A percentile compares a stretch with the other conserved stretches of the same genome.
These are phyloP conservation scores for Hypoxylon sp. DNA, from an alignment of 2,329 filamentous ascomycete genomes.

Conservation along the genomic window DNA sequence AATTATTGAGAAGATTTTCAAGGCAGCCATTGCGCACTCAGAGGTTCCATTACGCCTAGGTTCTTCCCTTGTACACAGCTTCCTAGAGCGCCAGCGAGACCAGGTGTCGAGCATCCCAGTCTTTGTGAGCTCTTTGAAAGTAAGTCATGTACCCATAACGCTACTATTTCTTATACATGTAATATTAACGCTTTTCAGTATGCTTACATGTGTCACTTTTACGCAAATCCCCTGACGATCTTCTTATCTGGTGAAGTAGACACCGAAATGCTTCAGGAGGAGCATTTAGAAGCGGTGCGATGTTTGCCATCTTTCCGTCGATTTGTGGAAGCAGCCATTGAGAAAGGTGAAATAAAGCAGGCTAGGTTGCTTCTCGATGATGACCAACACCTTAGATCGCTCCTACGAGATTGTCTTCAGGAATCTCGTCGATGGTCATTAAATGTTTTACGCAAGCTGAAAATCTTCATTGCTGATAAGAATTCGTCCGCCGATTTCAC, in stretches of 20 bases:
- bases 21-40: constrained; percentile 71
- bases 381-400: constrained; percentile 66
- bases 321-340: constrained; percentile 65
- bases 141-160: constrained; percentile 52
- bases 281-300: constrained; percentile 77
- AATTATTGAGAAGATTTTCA: constrained; percentile 81
- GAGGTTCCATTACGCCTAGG: constrained; percentile 74
- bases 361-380: constrained; percentile 72
- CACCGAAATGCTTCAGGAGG: constrained; percentile 63
- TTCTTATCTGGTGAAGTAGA: constrained; percentile 63
- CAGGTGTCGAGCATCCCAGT: constrained; percentile 82
- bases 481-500: constrained; percentile 59
- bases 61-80: constrained; percentile 70
- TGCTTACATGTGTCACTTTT: constrained; percentile 89
- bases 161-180: not conserved
- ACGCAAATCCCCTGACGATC: constrained; percentile 80
- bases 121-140: constrained; percentile 79
- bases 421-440: constrained; percentile 58
- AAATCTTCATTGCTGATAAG: constrained; percentile 60
- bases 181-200: constrained; percentile 67
- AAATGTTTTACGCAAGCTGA: constrained; percentile 64
- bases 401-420: constrained; percentile 55
- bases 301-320: constrained; percentile 77
- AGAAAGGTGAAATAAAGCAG: constrained; percentile 58
- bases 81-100: constrained; percentile 81